Base-by-base conservation (phyloP, 2,329 filamentous ascomycete species). In the Paecilomyces fulvus region DNA sequence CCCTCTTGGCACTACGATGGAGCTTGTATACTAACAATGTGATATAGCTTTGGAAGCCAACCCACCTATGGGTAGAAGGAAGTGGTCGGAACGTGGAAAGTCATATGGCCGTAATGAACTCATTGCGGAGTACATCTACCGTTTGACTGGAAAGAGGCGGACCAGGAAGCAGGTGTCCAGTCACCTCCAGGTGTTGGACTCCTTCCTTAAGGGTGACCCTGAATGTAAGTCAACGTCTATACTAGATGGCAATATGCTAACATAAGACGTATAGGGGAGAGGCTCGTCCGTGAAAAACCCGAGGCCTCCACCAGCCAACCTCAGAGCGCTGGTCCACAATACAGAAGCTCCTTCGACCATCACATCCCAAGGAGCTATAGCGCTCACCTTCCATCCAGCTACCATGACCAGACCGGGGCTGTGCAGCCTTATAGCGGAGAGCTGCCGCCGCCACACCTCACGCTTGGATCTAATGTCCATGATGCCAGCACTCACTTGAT, bases 121-220 rank as follows among this genome's bases (percentile, higher is more conserved):
- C 50, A 83, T 86, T 58, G 77, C 82, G 21, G 77, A 83, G 61
- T 81, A 78, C 54, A 85, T 86, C 58, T 70, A 74, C 60, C 77
- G 77, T 56, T 72, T 76, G 57, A 85, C 82, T 6, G 81, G 82
- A 21, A 78, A 78, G 56, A 65, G 63, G 25, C 74, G 83, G 54
- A 71, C 68, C 14, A 75, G 83, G 53, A 86, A 86, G 66, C 81
- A 85, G 64, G 80, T 86, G 3, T 85, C 83, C 0, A 86, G 83
- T 62, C 83, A 86, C 64, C 77, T 85, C 25, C 83, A 86, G 67
- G 82, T 85, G 2, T 72, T 86, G 20, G 83, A 83, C 65, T 77
- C 75, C 11, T 79, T 82, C 58, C 71, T 85, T 37, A 74, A 75
- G 59, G 74, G 77, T 4, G 77, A 82, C 58, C 76, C 78, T 28